Evolutionary conservation across 257 asterid genomes (phyloP), one percentile per base, ranked within the genome.

Genomic region (Solanum bulbocastanum): DNA sequence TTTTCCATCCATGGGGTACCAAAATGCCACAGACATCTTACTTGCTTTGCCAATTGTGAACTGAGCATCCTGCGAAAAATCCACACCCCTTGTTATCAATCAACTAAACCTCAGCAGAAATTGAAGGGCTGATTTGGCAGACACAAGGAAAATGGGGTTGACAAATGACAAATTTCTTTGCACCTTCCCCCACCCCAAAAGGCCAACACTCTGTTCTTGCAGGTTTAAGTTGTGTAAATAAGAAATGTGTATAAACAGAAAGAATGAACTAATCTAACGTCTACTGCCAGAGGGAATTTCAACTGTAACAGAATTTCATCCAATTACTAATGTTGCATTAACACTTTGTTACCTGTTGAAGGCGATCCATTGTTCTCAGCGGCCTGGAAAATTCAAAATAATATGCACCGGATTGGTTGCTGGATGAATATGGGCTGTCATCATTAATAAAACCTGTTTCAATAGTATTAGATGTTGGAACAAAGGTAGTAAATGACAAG

Each of bases 301-400:
- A 44, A 79, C 65, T 27, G 85, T 16, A 27, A 44, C 85, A 79
- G 8, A 27, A 46, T 79, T 37, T 27, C 62, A 58, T 25, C 30
- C 84, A 78, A 78, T 78, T n/a, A n/a, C 37, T n/a, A 40, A 44
- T 30, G 49, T 6, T 35, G 8, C 35, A 27, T 68, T 14, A 86
- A 58, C 40, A 68, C 30, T 18, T 36, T 6, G 5, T 69, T 87
- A 94, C 96, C 94, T 94, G 95, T 87, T 89, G 94, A 90, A 90
- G 87, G 79, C 90, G 92, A 90, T 94, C 96, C 95, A 89, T 91
- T 79, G 96, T 94, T 92, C 94, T 89, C 69, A 94, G 88, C 27
- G 95, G 94, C 93, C 96, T 92, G 23, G 96, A 90, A 85, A 94
- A 93, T 83, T 94, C 95, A 84, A 92, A 94, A 79, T 90, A 92